These are phyloP conservation scores for Dalbergia cochinchinensis DNA, from an alignment of 306 rosid genomes.

Conservation along the genomic window DNA sequence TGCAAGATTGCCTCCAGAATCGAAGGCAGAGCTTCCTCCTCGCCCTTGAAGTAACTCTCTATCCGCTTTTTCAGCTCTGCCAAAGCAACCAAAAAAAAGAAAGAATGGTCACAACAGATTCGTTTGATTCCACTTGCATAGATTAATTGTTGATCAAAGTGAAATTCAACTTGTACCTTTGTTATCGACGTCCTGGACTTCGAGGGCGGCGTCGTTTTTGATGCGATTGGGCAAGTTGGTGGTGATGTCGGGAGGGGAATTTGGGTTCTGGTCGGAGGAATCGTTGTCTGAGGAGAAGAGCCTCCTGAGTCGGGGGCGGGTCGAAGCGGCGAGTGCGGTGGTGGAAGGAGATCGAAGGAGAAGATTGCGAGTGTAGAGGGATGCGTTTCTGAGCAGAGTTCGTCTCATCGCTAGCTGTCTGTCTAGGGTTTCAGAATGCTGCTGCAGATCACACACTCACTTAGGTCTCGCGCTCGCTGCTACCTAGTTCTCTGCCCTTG, in stretches of 20 bases:
- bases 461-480: neutral
- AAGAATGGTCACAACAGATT: too few relatives aligned
- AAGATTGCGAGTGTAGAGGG: slow-evolving; percentile 55
- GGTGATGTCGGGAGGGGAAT: slow-evolving; percentile 15
- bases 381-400: slow-evolving; percentile 48
- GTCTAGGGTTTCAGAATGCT: slow-evolving; percentile 43
- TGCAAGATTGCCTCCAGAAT: slow-evolving; percentile 75
- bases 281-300: slow-evolving; percentile 60
- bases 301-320: slow-evolving; percentile 50
- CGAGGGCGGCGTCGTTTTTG: slow-evolving; percentile 38
- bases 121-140: neutral
- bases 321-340: slow-evolving; percentile 39
- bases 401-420: slow-evolving; percentile 36
- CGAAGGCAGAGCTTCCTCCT: slow-evolving; percentile 69
- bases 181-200: slow-evolving; percentile 57
- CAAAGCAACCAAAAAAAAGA: neutral
- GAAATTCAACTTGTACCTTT: slow-evolving; percentile 55
- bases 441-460: neutral
- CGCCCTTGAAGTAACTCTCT: slow-evolving; percentile 73
- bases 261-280: slow-evolving; percentile 30
- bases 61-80: slow-evolving; percentile 72
- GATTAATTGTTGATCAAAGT: neutral
- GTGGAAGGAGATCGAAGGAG: slow-evolving; percentile 47
- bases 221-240: slow-evolving; percentile 25
- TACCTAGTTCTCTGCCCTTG: neutral